phyloP scores from a whole-genome alignment of 495 filamentous ascomycete genomes.

The Tuber magnatum region DNA sequence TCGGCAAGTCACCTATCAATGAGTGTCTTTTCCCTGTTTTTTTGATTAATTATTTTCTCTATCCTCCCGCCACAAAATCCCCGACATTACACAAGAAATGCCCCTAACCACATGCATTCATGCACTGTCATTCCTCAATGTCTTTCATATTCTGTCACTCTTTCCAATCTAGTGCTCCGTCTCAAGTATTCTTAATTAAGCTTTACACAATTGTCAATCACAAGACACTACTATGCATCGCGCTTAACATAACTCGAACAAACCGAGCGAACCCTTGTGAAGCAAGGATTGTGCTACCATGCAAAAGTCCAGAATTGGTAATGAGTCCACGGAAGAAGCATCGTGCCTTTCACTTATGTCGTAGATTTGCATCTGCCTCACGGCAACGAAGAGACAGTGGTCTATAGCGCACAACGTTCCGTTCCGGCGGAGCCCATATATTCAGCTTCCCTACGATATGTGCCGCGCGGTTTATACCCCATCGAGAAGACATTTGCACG shows the following conservation, averaged over 20 bases:
- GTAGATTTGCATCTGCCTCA: background rate
- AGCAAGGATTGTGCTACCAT: background rate
- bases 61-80: background rate
- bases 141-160: background rate
- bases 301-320: background rate
- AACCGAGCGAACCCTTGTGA: background rate
- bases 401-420: background rate
- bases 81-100: background rate
- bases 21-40: background rate
- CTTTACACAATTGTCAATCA: background rate
- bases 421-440: background rate
- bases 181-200: background rate
- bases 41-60: background rate
- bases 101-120: background rate
- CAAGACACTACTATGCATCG: background rate
- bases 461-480: background rate
- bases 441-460: background rate
- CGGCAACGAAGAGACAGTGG: background rate
- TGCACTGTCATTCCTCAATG: background rate
- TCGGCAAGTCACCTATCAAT: background rate
- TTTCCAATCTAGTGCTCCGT: background rate
- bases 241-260: background rate
- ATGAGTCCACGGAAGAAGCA: background rate
- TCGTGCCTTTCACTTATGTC: background rate
- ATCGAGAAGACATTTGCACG: background rate